Percentiles rank a stretch among this genome's conserved stretches.
phyloP scores from a whole-genome alignment of 163 green algal genomes.

The Coccomyxa subellipsoidea region DNA sequence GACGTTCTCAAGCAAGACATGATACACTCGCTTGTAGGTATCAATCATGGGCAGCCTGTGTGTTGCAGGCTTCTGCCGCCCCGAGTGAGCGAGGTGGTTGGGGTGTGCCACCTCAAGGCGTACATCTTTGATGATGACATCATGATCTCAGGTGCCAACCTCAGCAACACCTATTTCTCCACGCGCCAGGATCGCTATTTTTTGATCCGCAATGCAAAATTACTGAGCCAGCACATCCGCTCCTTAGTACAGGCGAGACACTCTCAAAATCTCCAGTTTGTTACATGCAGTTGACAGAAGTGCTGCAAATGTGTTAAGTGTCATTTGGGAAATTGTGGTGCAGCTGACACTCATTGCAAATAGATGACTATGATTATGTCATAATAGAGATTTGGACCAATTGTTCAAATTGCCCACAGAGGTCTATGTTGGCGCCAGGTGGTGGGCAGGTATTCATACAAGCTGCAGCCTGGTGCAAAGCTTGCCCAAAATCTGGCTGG shows the following conservation, averaged over 20 bases:
- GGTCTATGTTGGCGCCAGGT: background rate
- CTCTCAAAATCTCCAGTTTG: background rate
- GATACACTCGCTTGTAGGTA: no score
- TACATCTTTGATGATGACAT: conserved; percentile 44
- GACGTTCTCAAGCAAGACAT: no score
- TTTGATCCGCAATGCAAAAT: background rate
- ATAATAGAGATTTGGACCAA: no score
- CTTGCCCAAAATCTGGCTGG: background rate
- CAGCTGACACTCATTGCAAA: no score
- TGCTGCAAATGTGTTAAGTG: background rate
- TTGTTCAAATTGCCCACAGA: no score
- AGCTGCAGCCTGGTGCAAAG: background rate
- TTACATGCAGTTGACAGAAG: background rate
- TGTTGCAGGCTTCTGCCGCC: conserved; percentile 35
- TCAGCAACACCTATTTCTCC: conserved; percentile 33
- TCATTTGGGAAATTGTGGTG: no score
- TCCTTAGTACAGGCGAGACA: background rate
- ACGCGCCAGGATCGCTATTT: conserved; percentile 24
- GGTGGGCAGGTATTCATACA: background rate
- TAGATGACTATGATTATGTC: no score
- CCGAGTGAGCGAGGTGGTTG: conserved; percentile 37
- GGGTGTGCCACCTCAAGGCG: conserved; percentile 39
- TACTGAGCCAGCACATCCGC: background rate
- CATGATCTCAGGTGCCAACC: conserved; percentile 40
- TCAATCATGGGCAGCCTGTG: no score